Percentiles rank a stretch among this genome's conserved stretches.
These are phyloP conservation scores for Aspergillus sp. DNA, from an alignment of 2,329 filamentous ascomycete genomes.

Conservation along the genomic window DNA sequence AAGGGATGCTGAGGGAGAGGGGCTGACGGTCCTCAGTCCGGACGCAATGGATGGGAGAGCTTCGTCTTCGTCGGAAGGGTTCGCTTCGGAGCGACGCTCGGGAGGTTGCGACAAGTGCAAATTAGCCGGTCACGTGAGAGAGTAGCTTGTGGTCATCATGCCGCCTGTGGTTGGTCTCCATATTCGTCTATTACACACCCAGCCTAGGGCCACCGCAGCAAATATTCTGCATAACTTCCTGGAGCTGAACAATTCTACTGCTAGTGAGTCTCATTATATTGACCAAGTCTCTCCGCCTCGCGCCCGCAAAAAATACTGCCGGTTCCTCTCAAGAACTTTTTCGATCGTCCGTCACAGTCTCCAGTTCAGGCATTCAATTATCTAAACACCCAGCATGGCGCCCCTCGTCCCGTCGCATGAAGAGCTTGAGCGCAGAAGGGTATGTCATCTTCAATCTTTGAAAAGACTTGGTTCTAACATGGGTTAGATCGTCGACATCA, in stretches of 20 bases:
- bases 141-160: constrained; percentile 40
- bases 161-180: constrained; percentile 37
- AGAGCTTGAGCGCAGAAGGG: constrained; percentile 50
- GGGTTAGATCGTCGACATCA: constrained; percentile 78
- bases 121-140: constrained; percentile 41
- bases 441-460: constrained; percentile 29
- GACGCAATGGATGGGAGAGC: constrained; percentile 41
- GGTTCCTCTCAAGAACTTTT: constrained; percentile 38
- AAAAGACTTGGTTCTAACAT: constrained; percentile 21
- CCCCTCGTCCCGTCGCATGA: constrained; percentile 47
- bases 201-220: constrained; percentile 3
- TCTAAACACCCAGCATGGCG: constrained; percentile 41
- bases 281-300: constrained; percentile 28
- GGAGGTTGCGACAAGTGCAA: constrained; percentile 40
- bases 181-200: constrained; percentile 24
- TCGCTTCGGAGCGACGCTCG: constrained; percentile 35
- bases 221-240: background rate
- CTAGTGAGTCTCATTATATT: constrained; percentile 26
- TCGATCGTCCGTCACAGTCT: constrained; percentile 29
- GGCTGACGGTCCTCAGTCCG: constrained; percentile 41
- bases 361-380: constrained; percentile 20
- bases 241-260: no score
- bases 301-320: constrained; percentile 35
- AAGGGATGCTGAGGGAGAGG: constrained; percentile 26
- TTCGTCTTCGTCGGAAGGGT: constrained; percentile 36